phyloP scores from a whole-genome alignment of 805 yeast species.

The Starmerella apis region DNA sequence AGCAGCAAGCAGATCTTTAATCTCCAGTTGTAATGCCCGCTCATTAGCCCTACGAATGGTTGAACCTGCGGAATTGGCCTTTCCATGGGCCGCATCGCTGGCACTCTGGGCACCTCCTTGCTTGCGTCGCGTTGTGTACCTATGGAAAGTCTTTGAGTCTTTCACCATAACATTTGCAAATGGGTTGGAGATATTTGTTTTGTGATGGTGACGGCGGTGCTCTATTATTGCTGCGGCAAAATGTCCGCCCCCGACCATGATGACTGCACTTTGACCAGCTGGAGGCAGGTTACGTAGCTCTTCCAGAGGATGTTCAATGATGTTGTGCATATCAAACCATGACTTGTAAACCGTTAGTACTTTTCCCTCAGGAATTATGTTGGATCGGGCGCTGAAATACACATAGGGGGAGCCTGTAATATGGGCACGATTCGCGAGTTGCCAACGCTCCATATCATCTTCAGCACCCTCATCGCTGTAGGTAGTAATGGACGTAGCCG shows the following conservation, averaged over 20 bases:
- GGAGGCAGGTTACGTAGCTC: slow-evolving; percentile 37
- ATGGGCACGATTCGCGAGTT: slow-evolving; percentile 24
- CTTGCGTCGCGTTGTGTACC: slow-evolving; percentile 91
- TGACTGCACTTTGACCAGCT: slow-evolving; percentile 49
- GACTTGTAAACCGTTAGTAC: slow-evolving; percentile 62
- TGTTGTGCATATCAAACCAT: slow-evolving; percentile 39
- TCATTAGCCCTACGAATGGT: slow-evolving; percentile 82
- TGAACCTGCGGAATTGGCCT: slow-evolving; percentile 94
- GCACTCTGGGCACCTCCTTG: slow-evolving; percentile 97
- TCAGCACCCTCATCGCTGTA: slow-evolving; percentile 20
- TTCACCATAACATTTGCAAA: slow-evolving; percentile 35
- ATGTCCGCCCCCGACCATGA: slow-evolving; percentile 97
- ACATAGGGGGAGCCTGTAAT: slow-evolving; percentile 52
- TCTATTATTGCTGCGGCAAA: slow-evolving; percentile 91
- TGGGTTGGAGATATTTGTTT: slow-evolving; percentile 52
- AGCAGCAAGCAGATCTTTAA: slow-evolving; percentile 50
- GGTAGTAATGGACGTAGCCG: slow-evolving; percentile 45
- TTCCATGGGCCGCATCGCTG: slow-evolving; percentile 82
- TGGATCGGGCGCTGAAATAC: slow-evolving; percentile 38
- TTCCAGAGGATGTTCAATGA: slow-evolving; percentile 41
- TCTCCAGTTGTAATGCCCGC: slow-evolving; percentile 65
- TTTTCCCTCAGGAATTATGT: slow-evolving; percentile 35
- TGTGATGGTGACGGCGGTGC: slow-evolving; percentile 44
- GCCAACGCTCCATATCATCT: slow-evolving; percentile 20
- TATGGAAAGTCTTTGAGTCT: slow-evolving; percentile 76